Evolutionary conservation across 305 asterid genomes (phyloP).

Genomic region (Solanum chacoense): DNA sequence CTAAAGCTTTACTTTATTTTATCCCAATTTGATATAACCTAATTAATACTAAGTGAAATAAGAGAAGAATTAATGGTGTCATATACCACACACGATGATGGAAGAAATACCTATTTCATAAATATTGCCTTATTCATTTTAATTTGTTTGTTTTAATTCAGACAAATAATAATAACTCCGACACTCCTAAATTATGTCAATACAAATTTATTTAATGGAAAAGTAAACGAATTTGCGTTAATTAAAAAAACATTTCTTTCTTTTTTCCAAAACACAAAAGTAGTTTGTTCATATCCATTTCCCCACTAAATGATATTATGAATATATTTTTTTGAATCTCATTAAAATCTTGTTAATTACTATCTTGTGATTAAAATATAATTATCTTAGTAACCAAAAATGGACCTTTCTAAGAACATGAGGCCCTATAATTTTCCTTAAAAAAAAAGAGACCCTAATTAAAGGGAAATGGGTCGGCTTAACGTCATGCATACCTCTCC

Average conservation of each 20-base stretch:
- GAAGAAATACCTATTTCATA: neutral
- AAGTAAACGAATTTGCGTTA: neutral
- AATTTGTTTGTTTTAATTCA: no score
- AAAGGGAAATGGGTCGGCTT: constrained; percentile 28
- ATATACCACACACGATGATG: neutral
- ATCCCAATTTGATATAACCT: neutral
- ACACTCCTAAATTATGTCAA: neutral
- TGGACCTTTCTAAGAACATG: neutral
- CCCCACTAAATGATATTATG: neutral
- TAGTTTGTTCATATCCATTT: neutral
- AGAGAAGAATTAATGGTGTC: neutral
- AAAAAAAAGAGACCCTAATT: constrained; percentile 14
- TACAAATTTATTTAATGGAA: neutral
- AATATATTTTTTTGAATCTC: neutral
- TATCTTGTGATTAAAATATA: neutral
- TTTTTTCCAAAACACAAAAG: neutral
- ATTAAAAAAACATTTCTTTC: neutral
- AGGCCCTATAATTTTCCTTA: neutral
- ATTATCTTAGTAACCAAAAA: neutral
- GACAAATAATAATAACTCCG: neutral
- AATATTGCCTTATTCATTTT: neutral
- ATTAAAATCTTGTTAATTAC: neutral
- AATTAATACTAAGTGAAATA: neutral
- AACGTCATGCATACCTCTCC: constrained; percentile 28
- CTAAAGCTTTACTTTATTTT: neutral